Base-by-base conservation (phyloP, 2,329 filamentous ascomycete genomes). In the Fusarium robinianum region DNA sequence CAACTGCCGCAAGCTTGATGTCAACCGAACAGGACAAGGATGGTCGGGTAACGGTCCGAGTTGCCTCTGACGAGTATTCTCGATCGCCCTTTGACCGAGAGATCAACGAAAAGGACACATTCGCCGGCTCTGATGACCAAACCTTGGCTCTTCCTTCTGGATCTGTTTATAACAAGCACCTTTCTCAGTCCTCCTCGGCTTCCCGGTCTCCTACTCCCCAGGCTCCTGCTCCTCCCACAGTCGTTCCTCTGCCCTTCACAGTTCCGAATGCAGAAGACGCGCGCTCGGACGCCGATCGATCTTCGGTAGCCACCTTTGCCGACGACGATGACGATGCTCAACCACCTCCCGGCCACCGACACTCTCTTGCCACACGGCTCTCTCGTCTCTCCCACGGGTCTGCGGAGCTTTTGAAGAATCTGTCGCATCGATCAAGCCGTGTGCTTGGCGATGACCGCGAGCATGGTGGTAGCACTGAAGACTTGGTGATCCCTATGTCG, bases 301-400 rank as follows among this genome's bases (percentile, higher is more conserved):
- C 85, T 3, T 88, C 87, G 2, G 74, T 88, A 14, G 88, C 85
- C 3, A 87, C 87, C 0, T 77, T 85, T 58, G 84, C 85, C 11
- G 84, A 86, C 43, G 76, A 83, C 18, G 75, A 76, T 8, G 75
- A 76, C n/a, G 60, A 66, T 15, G 38, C 40, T 8, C 24, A 47
- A 39, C 29, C 63, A 51, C 32, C 55, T 41, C 34, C 53, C 30
- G 43, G 49, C 49, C 54, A 67, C 38, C 65, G 68, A 15, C 59
- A 61, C 10, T 74, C 75, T 4, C 51, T 75, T 12, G 73, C 72
- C 5, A 75, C 76, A 35, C 72, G 74, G 12, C 62, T 80, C 3
- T 81, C 80, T 1, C 68, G 66, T 8, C 63, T 80, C 3, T 81
- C 80, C 2, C 68, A 66, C 9, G 67, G 71, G 34, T 79, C 79